Percentiles rank a stretch among this genome's conserved stretches.
These are phyloP conservation scores for Colletotrichum lindemuthianum DNA, from an alignment of 2,329 filamentous ascomycete genomes.

Conservation along the genomic window DNA sequence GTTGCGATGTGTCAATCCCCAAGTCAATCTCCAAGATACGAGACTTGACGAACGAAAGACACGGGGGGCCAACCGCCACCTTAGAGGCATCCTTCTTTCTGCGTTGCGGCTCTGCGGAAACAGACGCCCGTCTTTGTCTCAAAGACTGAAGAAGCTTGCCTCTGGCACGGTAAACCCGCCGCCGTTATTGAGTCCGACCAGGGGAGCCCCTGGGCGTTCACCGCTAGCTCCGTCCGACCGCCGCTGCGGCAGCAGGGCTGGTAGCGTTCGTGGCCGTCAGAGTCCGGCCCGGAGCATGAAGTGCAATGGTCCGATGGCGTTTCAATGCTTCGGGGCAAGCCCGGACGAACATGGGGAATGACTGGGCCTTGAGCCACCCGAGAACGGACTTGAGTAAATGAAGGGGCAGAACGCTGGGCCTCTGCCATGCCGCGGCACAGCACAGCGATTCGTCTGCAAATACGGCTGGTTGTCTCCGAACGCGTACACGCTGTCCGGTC, in stretches of 20 bases:
- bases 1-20: background rate
- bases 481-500: background rate
- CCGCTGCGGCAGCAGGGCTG: slow-evolving; percentile 8
- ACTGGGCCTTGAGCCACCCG: slow-evolving; percentile 5
- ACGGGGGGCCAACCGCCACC: too few species aligned
- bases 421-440: too few species aligned
- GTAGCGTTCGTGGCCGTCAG: slow-evolving; percentile 18
- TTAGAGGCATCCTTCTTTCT: too few species aligned
- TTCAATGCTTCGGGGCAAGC: slow-evolving; percentile 18
- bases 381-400: slow-evolving; percentile 3
- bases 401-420: slow-evolving; percentile 4
- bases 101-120: too few species aligned
- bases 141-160: background rate
- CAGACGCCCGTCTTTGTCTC: background rate
- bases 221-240: slow-evolving; percentile 12
- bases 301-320: slow-evolving; percentile 25
- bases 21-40: too few species aligned
- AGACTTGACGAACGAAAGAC: too few species aligned
- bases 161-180: background rate
- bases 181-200: slow-evolving; percentile 1
- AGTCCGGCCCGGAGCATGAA: slow-evolving; percentile 24
- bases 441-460: background rate
- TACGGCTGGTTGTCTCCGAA: background rate
- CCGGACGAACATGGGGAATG: slow-evolving; percentile 14
- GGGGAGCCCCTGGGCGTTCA: slow-evolving; percentile 22